These are phyloP conservation scores for Leccinum aurantiacum DNA, from an alignment of 768 basidiomycete genomes.

Conservation along the genomic window DNA sequence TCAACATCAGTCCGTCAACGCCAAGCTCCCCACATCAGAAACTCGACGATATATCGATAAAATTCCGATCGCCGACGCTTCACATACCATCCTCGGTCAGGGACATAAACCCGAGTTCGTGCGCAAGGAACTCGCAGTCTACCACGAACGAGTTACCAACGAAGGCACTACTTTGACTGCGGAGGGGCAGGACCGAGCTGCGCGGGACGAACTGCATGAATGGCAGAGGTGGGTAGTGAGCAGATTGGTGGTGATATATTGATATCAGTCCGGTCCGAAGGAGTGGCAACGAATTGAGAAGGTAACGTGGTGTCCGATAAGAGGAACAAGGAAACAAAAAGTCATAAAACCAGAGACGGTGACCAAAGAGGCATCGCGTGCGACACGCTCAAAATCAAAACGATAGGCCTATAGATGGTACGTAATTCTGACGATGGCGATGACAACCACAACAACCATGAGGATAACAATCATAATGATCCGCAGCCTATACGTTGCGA, in stretches of 20 bases:
- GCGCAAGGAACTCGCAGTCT: constrained; percentile 88
- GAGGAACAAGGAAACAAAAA: not conserved
- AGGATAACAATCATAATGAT: constrained; percentile 59
- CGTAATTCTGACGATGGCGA: constrained; percentile 40
- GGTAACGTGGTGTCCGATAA: constrained; percentile 4
- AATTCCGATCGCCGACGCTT: constrained; percentile 96
- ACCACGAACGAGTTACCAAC: constrained; percentile 64
- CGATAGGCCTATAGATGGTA: not conserved
- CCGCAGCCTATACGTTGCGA: constrained; percentile 72
- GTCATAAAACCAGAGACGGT: too few relatives aligned
- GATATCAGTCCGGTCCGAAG: constrained; percentile 19
- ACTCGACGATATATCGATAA: constrained; percentile 73
- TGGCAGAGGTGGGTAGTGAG: constrained; percentile 2
- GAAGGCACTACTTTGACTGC: constrained; percentile 27
- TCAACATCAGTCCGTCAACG: constrained; percentile 54
- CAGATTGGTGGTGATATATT: not conserved
- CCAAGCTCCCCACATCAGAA: constrained; percentile 92
- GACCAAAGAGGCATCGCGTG: not conserved
- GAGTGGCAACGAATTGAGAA: constrained; percentile 11
- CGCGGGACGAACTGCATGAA: constrained; percentile 59
- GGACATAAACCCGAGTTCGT: constrained; percentile 74
- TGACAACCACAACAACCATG: constrained; percentile 59
- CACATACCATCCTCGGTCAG: constrained; percentile 93
- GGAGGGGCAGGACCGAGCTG: constrained; percentile 90
- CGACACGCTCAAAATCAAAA: not conserved